phyloP scores from a whole-genome alignment of 2,329 filamentous ascomycete species.

The Penicillium sp. region DNA sequence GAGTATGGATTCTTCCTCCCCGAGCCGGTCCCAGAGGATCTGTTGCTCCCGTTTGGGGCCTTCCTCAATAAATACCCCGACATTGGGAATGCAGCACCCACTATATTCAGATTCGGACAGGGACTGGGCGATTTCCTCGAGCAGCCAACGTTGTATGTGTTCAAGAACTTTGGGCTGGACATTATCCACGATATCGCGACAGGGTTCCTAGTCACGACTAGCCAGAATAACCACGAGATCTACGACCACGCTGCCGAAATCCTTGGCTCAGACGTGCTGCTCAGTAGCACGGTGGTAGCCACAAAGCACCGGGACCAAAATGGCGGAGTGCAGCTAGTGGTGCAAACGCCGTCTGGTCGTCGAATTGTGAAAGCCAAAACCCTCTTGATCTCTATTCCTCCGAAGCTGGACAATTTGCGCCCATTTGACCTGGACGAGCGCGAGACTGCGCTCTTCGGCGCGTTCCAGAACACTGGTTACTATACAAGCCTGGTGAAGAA shows the following conservation, averaged over 20 bases:
- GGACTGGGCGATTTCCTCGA: constrained; percentile 45
- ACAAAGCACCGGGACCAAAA: constrained; percentile 21
- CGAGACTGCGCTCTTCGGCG: constrained; percentile 44
- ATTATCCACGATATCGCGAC: constrained; percentile 11
- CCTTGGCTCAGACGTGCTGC: constrained; percentile 33
- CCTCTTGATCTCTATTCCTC: constrained; percentile 50
- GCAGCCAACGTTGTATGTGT: constrained; percentile 21
- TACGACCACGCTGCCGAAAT: constrained; percentile 29
- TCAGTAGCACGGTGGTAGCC: constrained; percentile 28
- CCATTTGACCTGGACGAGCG: constrained; percentile 41
- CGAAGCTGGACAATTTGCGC: constrained; percentile 39
- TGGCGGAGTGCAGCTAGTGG: constrained; percentile 32
- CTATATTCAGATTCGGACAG: constrained; percentile 48
- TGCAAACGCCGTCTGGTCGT: constrained; percentile 35
- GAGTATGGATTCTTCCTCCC: constrained; percentile 42
- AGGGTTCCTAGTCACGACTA: constrained; percentile 14
- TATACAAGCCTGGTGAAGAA: constrained; percentile 46
- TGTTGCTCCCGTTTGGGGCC: constrained; percentile 53
- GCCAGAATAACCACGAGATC: constrained; percentile 28
- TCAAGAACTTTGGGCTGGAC: constrained; percentile 21
- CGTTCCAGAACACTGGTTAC: constrained; percentile 46
- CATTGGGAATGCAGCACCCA: constrained; percentile 48
- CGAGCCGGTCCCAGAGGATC: constrained; percentile 49
- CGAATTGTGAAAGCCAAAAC: constrained; percentile 45
- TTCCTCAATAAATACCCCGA: constrained; percentile 53